Base-by-base conservation (phyloP, 2,329 filamentous ascomycete genomes). In the Aspergillus sclerotialis region DNA sequence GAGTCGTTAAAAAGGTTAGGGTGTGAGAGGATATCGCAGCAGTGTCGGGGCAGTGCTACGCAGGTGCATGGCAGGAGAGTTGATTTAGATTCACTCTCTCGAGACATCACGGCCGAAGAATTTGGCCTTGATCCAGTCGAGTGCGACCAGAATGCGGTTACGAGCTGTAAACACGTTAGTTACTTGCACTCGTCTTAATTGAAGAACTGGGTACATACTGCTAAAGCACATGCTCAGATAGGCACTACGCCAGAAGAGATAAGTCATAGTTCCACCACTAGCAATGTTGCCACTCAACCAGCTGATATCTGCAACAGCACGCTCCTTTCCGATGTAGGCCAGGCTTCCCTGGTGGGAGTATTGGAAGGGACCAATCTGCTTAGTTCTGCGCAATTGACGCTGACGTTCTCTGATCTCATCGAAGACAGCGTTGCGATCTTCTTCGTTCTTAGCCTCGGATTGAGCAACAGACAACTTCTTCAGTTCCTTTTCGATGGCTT, bases 201-300 rank as follows among this genome's bases (percentile, higher is more conserved):
- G n/a, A n/a, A n/a, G n/a, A n/a, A n/a, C n/a, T n/a, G n/a, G n/a
- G n/a, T n/a, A 84, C 86, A 80, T 76, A 92, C 87, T 89, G 80
- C 89, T 96, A 67, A 98, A 98, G 78, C 90, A 95, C 92, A 98
- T 98, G 75, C 87, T 95, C 63, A 98, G 72, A 66, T 98, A 98
- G 36, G 90, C 92, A 59, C 85, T 93, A 62, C 89, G 78, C 92
- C 92, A 98, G 79, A 98, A 98, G 49, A 95, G 77, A 70, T 94
- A 98, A 37, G 92, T 98, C 67, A 96, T 72, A 54, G 83, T 86
- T 60, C 92, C 92, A 59, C 90, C 92, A 29, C 82, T 86, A 42
- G 92, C 90, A 52, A 98, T 76, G 71, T 96, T 98, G 48, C 92
- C 92, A 55, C 92, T 93, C 70, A 93, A 80, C 90, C 92, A 98